Evolutionary conservation across 2,329 filamentous ascomycete genomes (phyloP), one percentile per base, ranked within the genome.

Genomic region (Cryphonectria nitschkei): DNA sequence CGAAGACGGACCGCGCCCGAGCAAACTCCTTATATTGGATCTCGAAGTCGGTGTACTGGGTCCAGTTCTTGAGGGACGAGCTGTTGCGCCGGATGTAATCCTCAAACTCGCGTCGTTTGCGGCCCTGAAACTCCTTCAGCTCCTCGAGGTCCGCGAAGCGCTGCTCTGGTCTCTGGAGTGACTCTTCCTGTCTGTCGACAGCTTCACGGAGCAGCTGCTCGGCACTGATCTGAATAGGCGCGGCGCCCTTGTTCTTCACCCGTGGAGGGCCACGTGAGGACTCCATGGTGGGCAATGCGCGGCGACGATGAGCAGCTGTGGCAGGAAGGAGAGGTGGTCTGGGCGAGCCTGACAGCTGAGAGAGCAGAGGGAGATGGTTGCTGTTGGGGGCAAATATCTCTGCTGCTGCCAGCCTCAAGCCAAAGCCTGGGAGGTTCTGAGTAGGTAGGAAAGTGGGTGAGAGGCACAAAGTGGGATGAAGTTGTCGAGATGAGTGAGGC

Each of bases 181-280:
- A 89, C 46, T 92, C 90, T 83, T 99, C 96, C 83, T 98, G 96
- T 73, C 96, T 90, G 82, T 99, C 96, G 74, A 98, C 96, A 74
- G 96, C 96, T 85, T 99, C 96, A 76, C 96, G 93, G 60, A 99
- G 90, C 74, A 99, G 91, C 85, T 99, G 96, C 83, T 99, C 96
- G 75, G 96, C 96, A 75, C 93, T 97, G 80, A 99, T 97, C 84
- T 98, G 92, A 70, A 93, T 86, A 56, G 92, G 93, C 83, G 95
- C 95, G 1, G 96, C 88, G 75, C 93, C 94, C 92, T 99, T 99
- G 87, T 99, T 98, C 83, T 98, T 98, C 86, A 99, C 96, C 88
- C 94, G 88, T 16, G 96, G 95, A 71, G 96, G 95, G 77, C 95
- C 96, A 74, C 95, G 92, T 75, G 93, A 91, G 70, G 92, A 89